Percentiles rank a stretch among this genome's conserved stretches.
phyloP scores from a whole-genome alignment of 495 filamentous ascomycete genomes.

The Tuber umbilicatum region DNA sequence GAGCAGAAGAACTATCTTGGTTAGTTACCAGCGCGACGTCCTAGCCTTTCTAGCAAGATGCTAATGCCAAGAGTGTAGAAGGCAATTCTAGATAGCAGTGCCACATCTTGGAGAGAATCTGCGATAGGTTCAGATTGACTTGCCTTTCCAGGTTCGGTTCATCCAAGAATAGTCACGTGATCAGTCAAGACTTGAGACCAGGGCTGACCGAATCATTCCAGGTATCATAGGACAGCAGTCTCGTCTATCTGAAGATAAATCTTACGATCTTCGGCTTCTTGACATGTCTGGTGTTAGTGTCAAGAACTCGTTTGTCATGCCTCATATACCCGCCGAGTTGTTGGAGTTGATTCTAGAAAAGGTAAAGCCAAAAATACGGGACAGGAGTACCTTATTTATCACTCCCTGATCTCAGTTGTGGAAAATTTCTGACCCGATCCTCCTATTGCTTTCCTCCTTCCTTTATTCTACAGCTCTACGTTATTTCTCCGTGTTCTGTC shows the following conservation, averaged over 20 bases:
- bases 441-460: conserved; percentile 1
- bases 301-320: background rate
- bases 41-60: background rate
- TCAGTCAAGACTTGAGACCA: background rate
- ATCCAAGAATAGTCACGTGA: background rate
- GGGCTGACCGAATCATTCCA: background rate
- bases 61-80: background rate
- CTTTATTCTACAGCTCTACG: conserved; percentile 1
- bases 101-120: background rate
- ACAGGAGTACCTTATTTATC: background rate
- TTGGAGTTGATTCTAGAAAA: conserved; percentile 14
- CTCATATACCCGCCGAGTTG: conserved; percentile 10
- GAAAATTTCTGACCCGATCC: conserved; percentile 7
- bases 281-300: background rate
- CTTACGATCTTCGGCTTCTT: background rate
- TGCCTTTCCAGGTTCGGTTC: background rate
- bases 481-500: conserved; percentile 13
- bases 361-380: conserved; percentile 13
- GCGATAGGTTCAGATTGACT: background rate
- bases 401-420: background rate
- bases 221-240: background rate
- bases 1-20: background rate
- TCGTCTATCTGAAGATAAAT: background rate
- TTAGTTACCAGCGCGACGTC: background rate
- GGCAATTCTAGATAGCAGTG: background rate